Conservation (phyloP, 805 yeast genomes). For the Candida anglica region DNA sequence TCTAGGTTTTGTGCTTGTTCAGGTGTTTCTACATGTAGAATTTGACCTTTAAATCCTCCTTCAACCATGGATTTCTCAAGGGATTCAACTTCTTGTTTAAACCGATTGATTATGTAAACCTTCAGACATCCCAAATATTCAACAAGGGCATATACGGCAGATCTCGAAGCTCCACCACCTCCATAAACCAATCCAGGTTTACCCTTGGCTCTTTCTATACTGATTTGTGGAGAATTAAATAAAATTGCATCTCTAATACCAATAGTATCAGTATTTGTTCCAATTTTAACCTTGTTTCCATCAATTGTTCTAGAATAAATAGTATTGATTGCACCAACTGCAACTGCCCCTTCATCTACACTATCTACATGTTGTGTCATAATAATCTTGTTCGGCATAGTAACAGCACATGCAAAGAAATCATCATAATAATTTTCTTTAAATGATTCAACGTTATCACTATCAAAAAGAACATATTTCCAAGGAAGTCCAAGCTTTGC, state of each 20-base stretch:
- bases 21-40: constrained; percentile 19
- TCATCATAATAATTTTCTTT: constrained; percentile 8
- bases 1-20: constrained; percentile 15
- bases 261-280: constrained; percentile 30
- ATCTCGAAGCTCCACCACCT: constrained; percentile 33
- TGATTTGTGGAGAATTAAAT: constrained; percentile 10
- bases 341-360: constrained; percentile 23
- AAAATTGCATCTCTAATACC: constrained; percentile 27
- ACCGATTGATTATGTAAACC: constrained; percentile 27
- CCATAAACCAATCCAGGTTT: constrained; percentile 30
- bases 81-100: constrained; percentile 18
- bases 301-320: constrained; percentile 19
- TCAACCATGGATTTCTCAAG: constrained; percentile 13
- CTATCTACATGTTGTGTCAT: constrained; percentile 22
- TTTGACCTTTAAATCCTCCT: constrained; percentile 20
- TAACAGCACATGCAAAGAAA: constrained; percentile 23
- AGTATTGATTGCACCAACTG: constrained; percentile 31
- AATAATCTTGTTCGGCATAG: constrained; percentile 28
- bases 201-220: constrained; percentile 3
- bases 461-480: constrained; percentile 19
- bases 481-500: constrained; percentile 17
- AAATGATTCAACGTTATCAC: constrained; percentile 15
- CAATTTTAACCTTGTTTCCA: constrained; percentile 14
- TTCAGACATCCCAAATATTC: constrained; percentile 19
- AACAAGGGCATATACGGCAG: constrained; percentile 26